Evolutionary conservation across 768 basidiomycete genomes (phyloP).

Genomic region (Suillus americanus): DNA sequence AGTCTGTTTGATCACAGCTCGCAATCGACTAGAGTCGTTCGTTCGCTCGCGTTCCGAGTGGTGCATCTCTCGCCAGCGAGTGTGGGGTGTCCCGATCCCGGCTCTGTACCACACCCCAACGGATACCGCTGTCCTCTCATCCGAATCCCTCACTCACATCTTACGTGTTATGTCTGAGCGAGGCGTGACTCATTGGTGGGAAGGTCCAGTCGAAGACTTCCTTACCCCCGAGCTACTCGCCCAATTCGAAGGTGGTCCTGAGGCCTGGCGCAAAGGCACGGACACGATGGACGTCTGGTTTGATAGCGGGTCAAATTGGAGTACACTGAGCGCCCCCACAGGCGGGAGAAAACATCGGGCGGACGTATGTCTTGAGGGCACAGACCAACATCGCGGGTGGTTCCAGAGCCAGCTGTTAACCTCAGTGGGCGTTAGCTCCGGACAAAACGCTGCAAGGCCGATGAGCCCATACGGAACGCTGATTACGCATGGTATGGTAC

Average conservation of each 20-base stretch:
- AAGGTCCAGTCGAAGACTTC: conserved; percentile 81
- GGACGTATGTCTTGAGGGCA: conserved; percentile 92
- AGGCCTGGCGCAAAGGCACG: conserved; percentile 72
- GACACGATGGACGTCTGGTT: conserved; percentile 99
- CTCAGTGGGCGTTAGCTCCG: conserved; percentile 47
- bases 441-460: conserved; percentile 15
- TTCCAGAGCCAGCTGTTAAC: conserved; percentile 96
- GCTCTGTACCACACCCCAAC: conserved; percentile 69
- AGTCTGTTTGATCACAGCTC: conserved; percentile 47
- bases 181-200: conserved; percentile 90
- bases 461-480: conserved; percentile 68
- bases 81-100: conserved; percentile 98
- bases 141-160: conserved; percentile 70
- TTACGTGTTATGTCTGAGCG: conserved; percentile 68
- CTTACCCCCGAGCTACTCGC: conserved; percentile 58
- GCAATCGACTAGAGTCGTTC: conserved; percentile 85
- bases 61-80: conserved; percentile 97
- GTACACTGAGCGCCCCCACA: conserved; percentile 55
- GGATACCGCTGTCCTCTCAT: conserved; percentile 63
- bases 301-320: conserved; percentile 95
- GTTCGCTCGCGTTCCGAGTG: conserved; percentile 90
- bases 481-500: conserved; percentile 96
- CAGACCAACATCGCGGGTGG: conserved; percentile 98
- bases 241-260: conserved; percentile 37
- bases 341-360: conserved; percentile 49